Percentiles rank a stretch among this genome's conserved stretches.
Conservation (phyloP, 148 eudicot genomes). For the Arctostaphylos glauca region DNA sequence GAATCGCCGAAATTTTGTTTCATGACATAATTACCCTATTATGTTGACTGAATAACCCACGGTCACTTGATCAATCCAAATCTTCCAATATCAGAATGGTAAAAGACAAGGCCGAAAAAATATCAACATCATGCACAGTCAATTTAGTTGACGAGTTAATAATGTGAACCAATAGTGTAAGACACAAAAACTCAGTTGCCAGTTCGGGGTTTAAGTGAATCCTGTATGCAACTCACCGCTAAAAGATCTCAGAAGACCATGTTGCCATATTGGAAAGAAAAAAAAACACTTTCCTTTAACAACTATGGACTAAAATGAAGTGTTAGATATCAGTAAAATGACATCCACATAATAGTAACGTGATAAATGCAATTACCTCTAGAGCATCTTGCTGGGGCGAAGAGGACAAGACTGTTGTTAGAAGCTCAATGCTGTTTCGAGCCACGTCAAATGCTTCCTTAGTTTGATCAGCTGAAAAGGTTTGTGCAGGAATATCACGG, state of each 20-base stretch:
- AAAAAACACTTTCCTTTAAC: background rate
- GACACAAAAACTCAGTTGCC: background rate
- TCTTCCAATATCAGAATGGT: background rate
- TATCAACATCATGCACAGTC: background rate
- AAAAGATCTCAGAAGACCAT: background rate
- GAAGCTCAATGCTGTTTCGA: conserved; percentile 87
- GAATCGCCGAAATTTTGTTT: background rate
- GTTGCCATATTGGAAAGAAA: background rate
- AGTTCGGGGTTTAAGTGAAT: background rate
- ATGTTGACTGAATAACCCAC: background rate
- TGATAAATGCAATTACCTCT: conserved; percentile 54
- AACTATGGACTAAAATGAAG: background rate
- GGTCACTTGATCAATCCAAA: background rate
- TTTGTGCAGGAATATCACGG: conserved; percentile 55
- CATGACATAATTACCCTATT: background rate
- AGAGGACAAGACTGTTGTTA: conserved; percentile 83
- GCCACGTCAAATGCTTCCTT: conserved; percentile 99
- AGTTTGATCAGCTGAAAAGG: conserved; percentile 74
- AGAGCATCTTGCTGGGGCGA: conserved; percentile 92
- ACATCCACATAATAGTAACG: background rate
- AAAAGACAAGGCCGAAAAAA: background rate
- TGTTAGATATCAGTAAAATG: background rate
- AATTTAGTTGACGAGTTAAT: background rate
- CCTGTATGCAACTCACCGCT: background rate
- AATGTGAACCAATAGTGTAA: background rate